phyloP scores from a whole-genome alignment of 768 basidiomycete species.

The Fomitopsis serialis region DNA sequence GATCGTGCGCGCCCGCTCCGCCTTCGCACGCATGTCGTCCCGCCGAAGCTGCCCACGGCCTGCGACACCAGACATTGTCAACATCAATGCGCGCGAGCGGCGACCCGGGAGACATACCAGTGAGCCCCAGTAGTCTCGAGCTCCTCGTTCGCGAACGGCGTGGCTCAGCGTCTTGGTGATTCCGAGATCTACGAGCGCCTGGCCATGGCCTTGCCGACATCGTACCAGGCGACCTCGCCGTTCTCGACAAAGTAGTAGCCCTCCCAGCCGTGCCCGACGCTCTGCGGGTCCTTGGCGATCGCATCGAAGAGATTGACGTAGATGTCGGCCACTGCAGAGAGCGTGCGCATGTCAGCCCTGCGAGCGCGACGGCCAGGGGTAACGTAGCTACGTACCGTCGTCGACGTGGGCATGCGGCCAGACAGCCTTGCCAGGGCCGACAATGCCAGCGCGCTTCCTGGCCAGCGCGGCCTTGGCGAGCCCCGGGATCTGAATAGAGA shows the following conservation, averaged over 20 bases:
- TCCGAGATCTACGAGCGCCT: slow-evolving; percentile 29
- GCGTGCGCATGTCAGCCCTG: no score
- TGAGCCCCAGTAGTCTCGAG: slow-evolving; percentile 25
- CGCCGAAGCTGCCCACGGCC: no score
- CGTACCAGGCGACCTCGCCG: slow-evolving; percentile 27
- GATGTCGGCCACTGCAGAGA: slow-evolving; percentile 43
- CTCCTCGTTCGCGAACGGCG: slow-evolving; percentile 42
- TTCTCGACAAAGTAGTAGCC: slow-evolving; percentile 31
- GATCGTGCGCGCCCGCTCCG: no score
- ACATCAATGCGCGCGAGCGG: no score
- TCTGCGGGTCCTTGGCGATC: slow-evolving; percentile 20
- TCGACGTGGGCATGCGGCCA: slow-evolving; percentile 57
- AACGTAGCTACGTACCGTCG: slow-evolving; percentile 45
- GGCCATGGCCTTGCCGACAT: slow-evolving; percentile 32
- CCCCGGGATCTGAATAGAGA: slow-evolving; percentile 47
- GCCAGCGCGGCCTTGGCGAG: slow-evolving; percentile 42
- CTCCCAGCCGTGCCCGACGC: slow-evolving; percentile 28
- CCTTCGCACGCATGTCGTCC: no score
- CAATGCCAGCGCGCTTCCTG: slow-evolving; percentile 46
- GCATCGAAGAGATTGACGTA: slow-evolving; percentile 39
- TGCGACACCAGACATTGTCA: no score
- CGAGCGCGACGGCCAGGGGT: no score
- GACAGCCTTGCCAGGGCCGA: slow-evolving; percentile 52
- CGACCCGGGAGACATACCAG: background rate
- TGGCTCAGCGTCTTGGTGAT: slow-evolving; percentile 31